Evolutionary conservation across 805 yeast species (phyloP), one percentile per base, ranked within the genome.

Genomic region (Zygosaccharomyces bailii): DNA sequence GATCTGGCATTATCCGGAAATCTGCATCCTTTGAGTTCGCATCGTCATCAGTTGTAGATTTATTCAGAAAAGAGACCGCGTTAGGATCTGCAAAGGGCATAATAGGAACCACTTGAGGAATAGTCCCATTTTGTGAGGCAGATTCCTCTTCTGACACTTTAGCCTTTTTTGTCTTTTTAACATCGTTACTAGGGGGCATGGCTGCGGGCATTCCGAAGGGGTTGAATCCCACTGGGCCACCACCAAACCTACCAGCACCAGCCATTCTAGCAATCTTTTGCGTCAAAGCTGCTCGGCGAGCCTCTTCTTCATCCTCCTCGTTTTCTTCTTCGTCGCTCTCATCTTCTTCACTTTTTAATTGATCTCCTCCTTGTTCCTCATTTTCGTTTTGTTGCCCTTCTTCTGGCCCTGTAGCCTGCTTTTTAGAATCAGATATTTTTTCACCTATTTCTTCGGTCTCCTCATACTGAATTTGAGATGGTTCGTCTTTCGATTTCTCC

Each of bases 251-350:
- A 46, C 86, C 83, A 10, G 80, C 80, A 16, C 96, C 95, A 0
- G 97, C 85, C 14, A 91, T 75, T 56, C 83, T 86, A n/a, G 99
- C 98, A 96, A 91, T 91, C 49, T 97, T 78, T 51, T 86, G 96
- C 16, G 95, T 82, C 42, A 91, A 71, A 5, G 83, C 86, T 38
- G 83, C 76, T 55, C 93, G 77, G 44, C 84, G 78, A 4, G 82
- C 72, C 50, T 85, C 93, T 59, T 86, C 95, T 34, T 79, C 85
- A 42, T 85, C 91, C 42, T 80, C 84, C 1, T 78, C 39, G 0
- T 70, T 79, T 0, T 71, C 80, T 0, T 68, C 79, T 0, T 69
- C 76, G 1, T 67, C 75, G n/a, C n/a, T n/a, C n/a, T n/a, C n/a
- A n/a, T n/a, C n/a, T n/a, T n/a, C n/a, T n/a, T n/a, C n/a, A n/a